Conservation (phyloP, 2,329 filamentous ascomycete genomes). For the Grosmannia serpens region DNA sequence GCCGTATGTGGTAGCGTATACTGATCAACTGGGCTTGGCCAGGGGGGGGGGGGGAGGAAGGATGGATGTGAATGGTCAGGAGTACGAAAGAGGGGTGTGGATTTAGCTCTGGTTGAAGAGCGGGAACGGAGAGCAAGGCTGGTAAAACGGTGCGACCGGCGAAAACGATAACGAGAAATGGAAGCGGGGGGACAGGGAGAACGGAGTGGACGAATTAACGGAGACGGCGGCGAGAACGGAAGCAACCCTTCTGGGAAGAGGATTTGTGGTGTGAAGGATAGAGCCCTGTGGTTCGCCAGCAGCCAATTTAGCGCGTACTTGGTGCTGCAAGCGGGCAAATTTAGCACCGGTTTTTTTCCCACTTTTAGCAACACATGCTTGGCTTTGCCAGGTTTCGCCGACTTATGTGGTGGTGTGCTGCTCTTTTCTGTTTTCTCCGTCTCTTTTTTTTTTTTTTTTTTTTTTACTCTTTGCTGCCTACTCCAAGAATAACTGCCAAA, state of each 20-base stretch:
- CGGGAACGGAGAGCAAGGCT: background rate
- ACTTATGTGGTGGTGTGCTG: no score
- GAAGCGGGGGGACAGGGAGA: no score
- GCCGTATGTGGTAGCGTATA: no score
- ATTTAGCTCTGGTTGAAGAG: background rate
- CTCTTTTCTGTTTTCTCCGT: background rate
- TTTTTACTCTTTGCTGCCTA: background rate
- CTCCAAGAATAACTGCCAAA: background rate
- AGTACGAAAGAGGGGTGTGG: background rate
- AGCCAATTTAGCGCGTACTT: background rate
- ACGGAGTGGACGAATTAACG: background rate
- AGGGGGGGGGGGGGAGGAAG: background rate
- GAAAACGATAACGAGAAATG: no score
- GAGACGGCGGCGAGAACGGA: background rate
- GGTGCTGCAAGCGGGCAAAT: background rate
- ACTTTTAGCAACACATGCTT: background rate
- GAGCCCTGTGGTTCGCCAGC: background rate
- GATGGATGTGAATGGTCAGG: background rate
- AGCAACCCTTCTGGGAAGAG: no score
- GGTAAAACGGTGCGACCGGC: background rate
- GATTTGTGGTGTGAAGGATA: background rate
- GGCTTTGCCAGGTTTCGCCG: background rate
- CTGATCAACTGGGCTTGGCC: no score
- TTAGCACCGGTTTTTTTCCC: background rate
- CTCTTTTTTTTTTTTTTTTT: background rate